These are phyloP conservation scores for Nannochloris sp. DNA, from an alignment of 139 green algal genomes.

Conservation along the genomic window DNA sequence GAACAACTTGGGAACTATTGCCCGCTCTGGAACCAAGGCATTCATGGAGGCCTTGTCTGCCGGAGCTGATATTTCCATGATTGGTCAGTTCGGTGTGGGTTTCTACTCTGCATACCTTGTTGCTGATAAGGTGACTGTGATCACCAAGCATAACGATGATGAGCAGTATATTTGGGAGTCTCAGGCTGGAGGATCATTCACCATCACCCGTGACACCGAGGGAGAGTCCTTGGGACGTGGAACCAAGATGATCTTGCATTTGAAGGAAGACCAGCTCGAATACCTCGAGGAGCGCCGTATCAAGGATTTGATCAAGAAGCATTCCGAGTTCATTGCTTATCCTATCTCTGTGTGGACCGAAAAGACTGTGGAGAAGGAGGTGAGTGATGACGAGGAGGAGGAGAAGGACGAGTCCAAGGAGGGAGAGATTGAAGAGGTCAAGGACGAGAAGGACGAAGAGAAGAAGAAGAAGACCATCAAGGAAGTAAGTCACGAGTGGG, in stretches of 20 bases:
- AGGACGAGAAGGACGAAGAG: slow-evolving; percentile 39
- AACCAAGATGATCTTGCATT: slow-evolving; percentile 91
- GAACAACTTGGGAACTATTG: slow-evolving; percentile 99
- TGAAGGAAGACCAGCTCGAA: slow-evolving; percentile 97
- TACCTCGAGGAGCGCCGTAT: slow-evolving; percentile 97
- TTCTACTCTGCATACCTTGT: slow-evolving; percentile 99
- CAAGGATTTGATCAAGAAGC: slow-evolving; percentile 99
- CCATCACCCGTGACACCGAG: slow-evolving; percentile 76
- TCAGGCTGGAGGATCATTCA: slow-evolving; percentile 98
- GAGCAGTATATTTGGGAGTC: slow-evolving; percentile 98
- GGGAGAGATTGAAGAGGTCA: slow-evolving; percentile 45
- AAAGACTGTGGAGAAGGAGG: slow-evolving; percentile 94
- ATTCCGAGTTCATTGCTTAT: slow-evolving; percentile 99
- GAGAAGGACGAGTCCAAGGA: slow-evolving; percentile 75
- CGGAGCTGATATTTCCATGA: slow-evolving; percentile 98
- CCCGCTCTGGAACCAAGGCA: slow-evolving; percentile 94
- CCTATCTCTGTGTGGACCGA: slow-evolving; percentile 94
- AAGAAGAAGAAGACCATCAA: slow-evolving; percentile 85
- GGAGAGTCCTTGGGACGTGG: slow-evolving; percentile 81
- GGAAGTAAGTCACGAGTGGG: slow-evolving; percentile 95
- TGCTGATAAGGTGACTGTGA: slow-evolving; percentile 77
- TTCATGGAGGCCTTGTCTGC: slow-evolving; percentile 99
- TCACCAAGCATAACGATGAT: slow-evolving; percentile 99
- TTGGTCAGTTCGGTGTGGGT: slow-evolving; percentile 99
- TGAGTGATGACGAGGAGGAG: slow-evolving; percentile 47